Conservation (phyloP, 192 early-diverging fungal genomes). For the Entomortierella beljakovae region DNA sequence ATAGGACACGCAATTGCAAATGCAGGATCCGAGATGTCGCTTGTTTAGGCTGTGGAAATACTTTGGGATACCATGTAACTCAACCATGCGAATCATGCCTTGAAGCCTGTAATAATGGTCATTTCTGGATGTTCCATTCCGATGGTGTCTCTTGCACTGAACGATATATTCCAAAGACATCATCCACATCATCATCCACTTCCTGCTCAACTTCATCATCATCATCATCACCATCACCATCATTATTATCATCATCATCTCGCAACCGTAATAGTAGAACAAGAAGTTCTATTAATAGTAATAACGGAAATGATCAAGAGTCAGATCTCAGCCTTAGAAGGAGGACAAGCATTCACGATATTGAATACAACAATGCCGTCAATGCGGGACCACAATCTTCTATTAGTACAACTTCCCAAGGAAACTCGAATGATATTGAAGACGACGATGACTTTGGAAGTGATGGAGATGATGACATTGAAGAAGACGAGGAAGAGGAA, state of each 20-base stretch:
- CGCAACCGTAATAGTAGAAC: background rate
- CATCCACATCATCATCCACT: background rate
- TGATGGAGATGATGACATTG: background rate
- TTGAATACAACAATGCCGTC: slow-evolving; percentile 43
- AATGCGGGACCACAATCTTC: slow-evolving; percentile 5
- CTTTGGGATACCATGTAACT: slow-evolving; percentile 84
- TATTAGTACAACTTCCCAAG: too few relatives aligned
- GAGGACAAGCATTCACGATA: slow-evolving; percentile 38
- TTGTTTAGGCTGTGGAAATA: slow-evolving; percentile 77
- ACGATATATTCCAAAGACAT: slow-evolving; percentile 25
- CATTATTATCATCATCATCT: background rate
- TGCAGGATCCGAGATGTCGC: slow-evolving; percentile 85
- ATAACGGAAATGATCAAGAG: background rate
- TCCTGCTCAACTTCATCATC: background rate
- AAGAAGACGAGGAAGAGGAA: background rate
- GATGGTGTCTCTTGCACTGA: slow-evolving; percentile 53
- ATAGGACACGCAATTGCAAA: slow-evolving; percentile 79
- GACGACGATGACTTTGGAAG: too few relatives aligned
- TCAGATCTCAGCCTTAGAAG: slow-evolving; percentile 26
- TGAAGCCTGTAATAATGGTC: slow-evolving; percentile 70
- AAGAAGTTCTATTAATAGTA: background rate
- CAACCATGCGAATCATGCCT: slow-evolving; percentile 69
- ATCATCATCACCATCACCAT: slow-evolving; percentile 1
- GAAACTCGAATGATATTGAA: too few relatives aligned
- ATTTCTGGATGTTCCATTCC: slow-evolving; percentile 75